Conservation (phyloP, 108 stramenopile genomes). For the Cyclotella baltica region DNA sequence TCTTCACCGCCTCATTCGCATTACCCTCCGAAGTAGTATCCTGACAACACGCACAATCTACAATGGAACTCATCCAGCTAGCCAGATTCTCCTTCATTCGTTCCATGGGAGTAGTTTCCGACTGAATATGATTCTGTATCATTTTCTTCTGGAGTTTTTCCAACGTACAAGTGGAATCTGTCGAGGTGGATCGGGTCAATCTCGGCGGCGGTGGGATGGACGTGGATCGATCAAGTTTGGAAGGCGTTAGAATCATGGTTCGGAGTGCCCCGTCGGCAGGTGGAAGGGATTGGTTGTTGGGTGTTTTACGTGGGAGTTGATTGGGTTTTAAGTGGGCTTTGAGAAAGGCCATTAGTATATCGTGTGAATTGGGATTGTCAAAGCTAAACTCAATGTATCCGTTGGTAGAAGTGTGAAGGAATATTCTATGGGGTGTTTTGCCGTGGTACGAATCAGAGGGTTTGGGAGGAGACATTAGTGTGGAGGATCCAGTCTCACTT, state of each 20-base stretch:
- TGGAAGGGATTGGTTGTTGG: neutral
- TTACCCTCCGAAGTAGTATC: slow-evolving; percentile 33
- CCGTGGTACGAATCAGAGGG: slow-evolving; percentile 1
- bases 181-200: slow-evolving; percentile 7
- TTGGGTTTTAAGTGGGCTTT: slow-evolving; percentile 19
- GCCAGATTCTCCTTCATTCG: slow-evolving; percentile 31
- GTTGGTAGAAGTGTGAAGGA: slow-evolving; percentile 14
- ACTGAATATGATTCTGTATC: slow-evolving; percentile 39
- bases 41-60: slow-evolving; percentile 51
- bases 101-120: slow-evolving; percentile 32
- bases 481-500: neutral
- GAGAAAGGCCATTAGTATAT: slow-evolving; percentile 21
- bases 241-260: slow-evolving; percentile 24
- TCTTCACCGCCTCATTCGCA: neutral
- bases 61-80: slow-evolving; percentile 41
- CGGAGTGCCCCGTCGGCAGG: slow-evolving; percentile 6
- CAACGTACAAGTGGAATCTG: slow-evolving; percentile 17
- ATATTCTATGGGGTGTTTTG: slow-evolving; percentile 20
- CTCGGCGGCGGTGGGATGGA: neutral
- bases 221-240: neutral
- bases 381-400: slow-evolving; percentile 33
- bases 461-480: neutral
- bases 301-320: neutral
- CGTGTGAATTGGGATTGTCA: slow-evolving; percentile 24
- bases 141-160: slow-evolving; percentile 46